Evolutionary conservation across 1,284 basidiomycete genomes (phyloP).

Genomic region (Psilocybe mexicana): DNA sequence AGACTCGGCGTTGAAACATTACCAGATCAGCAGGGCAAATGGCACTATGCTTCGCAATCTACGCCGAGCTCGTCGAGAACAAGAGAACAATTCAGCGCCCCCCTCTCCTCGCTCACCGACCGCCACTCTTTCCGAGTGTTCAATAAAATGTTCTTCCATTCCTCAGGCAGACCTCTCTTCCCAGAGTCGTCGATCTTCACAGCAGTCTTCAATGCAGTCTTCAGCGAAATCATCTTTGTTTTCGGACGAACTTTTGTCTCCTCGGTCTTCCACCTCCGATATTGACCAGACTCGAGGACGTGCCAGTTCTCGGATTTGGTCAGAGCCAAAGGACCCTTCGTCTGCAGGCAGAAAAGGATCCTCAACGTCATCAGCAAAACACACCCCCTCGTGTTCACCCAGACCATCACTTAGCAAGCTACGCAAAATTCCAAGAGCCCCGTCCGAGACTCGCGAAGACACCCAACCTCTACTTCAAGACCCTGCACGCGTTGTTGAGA

Average conservation of each 20-base stretch:
- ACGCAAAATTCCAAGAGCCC: slow-evolving; percentile 23
- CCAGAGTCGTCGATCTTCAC: slow-evolving; percentile 6
- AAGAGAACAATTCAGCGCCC: slow-evolving; percentile 9
- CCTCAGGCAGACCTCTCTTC: slow-evolving; percentile 9
- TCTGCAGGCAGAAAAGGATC: slow-evolving; percentile 4
- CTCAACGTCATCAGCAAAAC: background rate
- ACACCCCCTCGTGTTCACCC: slow-evolving; percentile 10
- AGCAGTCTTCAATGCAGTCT: slow-evolving; percentile 7
- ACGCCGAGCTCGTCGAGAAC: slow-evolving; percentile 19
- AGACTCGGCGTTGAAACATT: background rate
- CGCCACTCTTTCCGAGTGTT: slow-evolving; percentile 10
- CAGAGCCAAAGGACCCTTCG: slow-evolving; percentile 8
- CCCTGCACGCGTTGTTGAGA: slow-evolving; percentile 17
- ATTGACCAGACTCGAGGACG: slow-evolving; percentile 8
- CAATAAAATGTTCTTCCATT: slow-evolving; percentile 7
- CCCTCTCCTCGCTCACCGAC: slow-evolving; percentile 21
- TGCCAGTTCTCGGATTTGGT: slow-evolving; percentile 2
- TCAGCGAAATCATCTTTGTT: background rate
- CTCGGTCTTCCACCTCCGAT: slow-evolving; percentile 14
- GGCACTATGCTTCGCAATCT: slow-evolving; percentile 27
- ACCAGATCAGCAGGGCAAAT: slow-evolving; percentile 33
- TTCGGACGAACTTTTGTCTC: slow-evolving; percentile 11
- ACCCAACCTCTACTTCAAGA: slow-evolving; percentile 17
- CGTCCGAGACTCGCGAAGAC: slow-evolving; percentile 13
- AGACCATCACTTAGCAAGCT: slow-evolving; percentile 22